A percentile compares a stretch with the other conserved stretches of the same genome.
These are phyloP conservation scores for Exophiala calicioides DNA, from an alignment of 2,329 filamentous ascomycete genomes.

Conservation along the genomic window DNA sequence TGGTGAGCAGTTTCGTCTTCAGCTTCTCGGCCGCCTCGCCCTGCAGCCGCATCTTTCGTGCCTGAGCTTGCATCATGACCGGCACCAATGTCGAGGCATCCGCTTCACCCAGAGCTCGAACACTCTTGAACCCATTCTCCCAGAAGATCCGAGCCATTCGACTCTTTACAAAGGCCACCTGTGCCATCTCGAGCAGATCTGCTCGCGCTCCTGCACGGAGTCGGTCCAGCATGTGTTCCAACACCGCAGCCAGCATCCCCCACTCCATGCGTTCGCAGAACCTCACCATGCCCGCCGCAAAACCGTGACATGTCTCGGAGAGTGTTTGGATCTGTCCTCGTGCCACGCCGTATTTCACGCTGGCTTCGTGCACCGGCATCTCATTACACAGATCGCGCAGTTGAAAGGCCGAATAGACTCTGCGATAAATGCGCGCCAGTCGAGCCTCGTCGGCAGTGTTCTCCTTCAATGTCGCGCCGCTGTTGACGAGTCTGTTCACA, in stretches of 20 bases:
- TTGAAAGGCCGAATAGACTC: constrained; percentile 74
- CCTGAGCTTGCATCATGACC: constrained; percentile 64
- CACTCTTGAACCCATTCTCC: constrained; percentile 72
- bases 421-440: constrained; percentile 64
- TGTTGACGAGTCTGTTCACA: constrained; percentile 67
- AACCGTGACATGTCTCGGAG: constrained; percentile 74
- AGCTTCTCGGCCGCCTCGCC: constrained; percentile 61
- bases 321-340: constrained; percentile 71
- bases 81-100: constrained; percentile 68
- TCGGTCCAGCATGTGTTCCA: constrained; percentile 75
- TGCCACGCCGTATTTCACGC: constrained; percentile 69
- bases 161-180: constrained; percentile 75
- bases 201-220: constrained; percentile 70
- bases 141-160: constrained; percentile 73
- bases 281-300: constrained; percentile 76
- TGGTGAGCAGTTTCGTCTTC: constrained; percentile 63
- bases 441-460: constrained; percentile 62
- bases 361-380: constrained; percentile 67
- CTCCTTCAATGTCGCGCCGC: constrained; percentile 62
- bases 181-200: constrained; percentile 69
- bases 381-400: constrained; percentile 79
- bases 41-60: constrained; percentile 51
- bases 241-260: constrained; percentile 66
- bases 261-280: constrained; percentile 70
- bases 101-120: constrained; percentile 69